Percentiles rank a stretch among this genome's conserved stretches.
These are phyloP conservation scores for Wolfiporia cocos DNA, from an alignment of 1,284 basidiomycete species.

Conservation along the genomic window DNA sequence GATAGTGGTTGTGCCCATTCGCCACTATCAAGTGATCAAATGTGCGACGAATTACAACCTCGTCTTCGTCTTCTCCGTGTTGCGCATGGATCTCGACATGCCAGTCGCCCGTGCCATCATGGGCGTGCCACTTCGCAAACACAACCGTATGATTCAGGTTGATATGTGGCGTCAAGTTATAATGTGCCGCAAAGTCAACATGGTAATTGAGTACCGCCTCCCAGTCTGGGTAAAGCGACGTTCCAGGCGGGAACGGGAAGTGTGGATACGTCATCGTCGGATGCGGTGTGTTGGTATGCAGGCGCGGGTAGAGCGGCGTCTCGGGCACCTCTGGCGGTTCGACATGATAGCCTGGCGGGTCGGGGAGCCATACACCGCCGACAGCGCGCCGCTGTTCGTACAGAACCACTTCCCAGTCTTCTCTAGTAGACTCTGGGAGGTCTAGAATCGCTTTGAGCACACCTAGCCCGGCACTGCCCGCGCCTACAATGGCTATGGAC, in stretches of 20 bases:
- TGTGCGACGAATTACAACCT: conserved; percentile 9
- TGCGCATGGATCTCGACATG: conserved; percentile 27
- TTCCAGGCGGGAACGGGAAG: conserved; percentile 44
- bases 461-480: conserved; percentile 48
- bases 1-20: conserved; percentile 49
- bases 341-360: conserved; percentile 28
- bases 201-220: conserved; percentile 43
- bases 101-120: conserved; percentile 37
- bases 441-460: conserved; percentile 45
- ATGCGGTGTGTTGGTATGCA: conserved; percentile 50
- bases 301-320: conserved; percentile 46
- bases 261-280: conserved; percentile 45
- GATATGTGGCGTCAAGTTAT: conserved; percentile 36
- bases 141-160: conserved; percentile 37
- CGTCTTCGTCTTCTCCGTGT: not conserved
- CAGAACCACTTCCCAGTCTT: conserved; percentile 40
- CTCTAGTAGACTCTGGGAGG: conserved; percentile 32
- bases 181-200: conserved; percentile 31
- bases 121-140: conserved; percentile 39
- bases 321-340: conserved; percentile 42
- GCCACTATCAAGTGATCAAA: conserved; percentile 52
- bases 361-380: conserved; percentile 49
- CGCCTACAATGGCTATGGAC: conserved; percentile 46
- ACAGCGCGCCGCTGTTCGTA: conserved; percentile 46
- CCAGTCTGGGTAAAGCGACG: conserved; percentile 43